A percentile compares a stretch with the other conserved stretches of the same genome.
Evolutionary conservation across 306 rosid species (phyloP).

Genomic region (Hylodesmum podocarpum): DNA sequence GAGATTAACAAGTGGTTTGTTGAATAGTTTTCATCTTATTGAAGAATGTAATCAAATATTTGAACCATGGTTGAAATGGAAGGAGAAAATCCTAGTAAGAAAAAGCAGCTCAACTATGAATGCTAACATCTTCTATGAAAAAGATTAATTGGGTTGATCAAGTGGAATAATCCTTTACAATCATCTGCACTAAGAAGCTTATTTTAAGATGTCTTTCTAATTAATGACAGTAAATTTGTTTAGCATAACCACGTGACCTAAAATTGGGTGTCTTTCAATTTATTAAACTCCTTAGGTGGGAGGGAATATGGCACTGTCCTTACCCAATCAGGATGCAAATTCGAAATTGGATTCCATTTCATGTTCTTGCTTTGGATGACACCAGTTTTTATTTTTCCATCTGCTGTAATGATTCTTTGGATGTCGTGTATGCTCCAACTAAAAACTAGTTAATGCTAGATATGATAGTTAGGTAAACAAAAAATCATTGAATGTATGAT

Average conservation of each 20-base stretch:
- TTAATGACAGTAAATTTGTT: constrained; percentile 35
- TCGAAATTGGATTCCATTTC: constrained; percentile 34
- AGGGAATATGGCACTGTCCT: constrained; percentile 31
- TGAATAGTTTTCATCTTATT: no score
- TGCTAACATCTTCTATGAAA: no score
- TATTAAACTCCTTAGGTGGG: constrained; percentile 12
- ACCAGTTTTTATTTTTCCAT: not conserved
- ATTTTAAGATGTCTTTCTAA: constrained; percentile 40
- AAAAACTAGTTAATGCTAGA: not conserved
- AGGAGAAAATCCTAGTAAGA: no score
- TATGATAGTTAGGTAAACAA: not conserved
- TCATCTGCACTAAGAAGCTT: constrained; percentile 54
- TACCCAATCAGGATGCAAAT: constrained; percentile 41
- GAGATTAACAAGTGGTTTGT: no score
- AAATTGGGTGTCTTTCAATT: constrained; percentile 23
- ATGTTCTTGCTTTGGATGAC: not conserved
- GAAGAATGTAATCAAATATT: no score
- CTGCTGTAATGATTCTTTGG: not conserved
- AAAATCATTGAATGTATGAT: no score
- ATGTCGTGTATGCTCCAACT: not conserved
- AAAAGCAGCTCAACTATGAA: no score
- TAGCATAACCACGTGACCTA: constrained; percentile 39
- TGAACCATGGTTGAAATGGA: no score
- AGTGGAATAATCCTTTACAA: no score
- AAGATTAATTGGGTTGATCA: no score